Evolutionary conservation across 148 eudicot species (phyloP).

Genomic region (Amaranthus cruentus): DNA sequence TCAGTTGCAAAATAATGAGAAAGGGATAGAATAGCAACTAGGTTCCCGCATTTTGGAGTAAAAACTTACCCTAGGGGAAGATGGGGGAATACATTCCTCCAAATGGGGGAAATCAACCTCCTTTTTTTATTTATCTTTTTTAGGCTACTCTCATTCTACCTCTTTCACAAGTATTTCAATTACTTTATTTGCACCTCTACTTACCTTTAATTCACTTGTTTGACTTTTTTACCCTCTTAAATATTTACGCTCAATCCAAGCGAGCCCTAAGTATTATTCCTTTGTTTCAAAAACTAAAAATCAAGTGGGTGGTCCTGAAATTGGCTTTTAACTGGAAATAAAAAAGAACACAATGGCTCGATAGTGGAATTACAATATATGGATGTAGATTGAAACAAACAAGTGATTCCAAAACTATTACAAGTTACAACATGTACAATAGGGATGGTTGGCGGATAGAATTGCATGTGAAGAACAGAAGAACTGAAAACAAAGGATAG

Average conservation of each 20-base stretch:
- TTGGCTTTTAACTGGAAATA: background rate
- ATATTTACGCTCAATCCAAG: background rate
- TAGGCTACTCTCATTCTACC: no score
- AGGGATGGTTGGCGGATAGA: background rate
- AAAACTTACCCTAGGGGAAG: no score
- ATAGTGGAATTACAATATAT: background rate
- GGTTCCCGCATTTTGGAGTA: no score
- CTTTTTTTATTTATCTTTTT: no score
- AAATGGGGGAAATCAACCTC: no score
- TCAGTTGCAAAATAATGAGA: no score
- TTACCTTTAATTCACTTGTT: no score
- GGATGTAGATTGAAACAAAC: background rate
- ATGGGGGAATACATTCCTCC: no score
- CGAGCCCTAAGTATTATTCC: background rate
- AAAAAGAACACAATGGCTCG: background rate
- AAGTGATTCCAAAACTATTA: background rate
- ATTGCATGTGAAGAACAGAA: background rate
- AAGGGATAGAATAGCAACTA: no score
- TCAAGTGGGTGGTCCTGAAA: background rate
- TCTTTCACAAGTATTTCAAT: no score
- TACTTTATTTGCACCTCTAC: no score
- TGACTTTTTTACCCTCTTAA: background rate
- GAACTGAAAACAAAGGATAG: background rate
- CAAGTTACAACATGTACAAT: background rate
- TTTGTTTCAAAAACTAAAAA: background rate